Base-by-base conservation (phyloP, 768 basidiomycete genomes). In the Sporobolomyces roseus region DNA sequence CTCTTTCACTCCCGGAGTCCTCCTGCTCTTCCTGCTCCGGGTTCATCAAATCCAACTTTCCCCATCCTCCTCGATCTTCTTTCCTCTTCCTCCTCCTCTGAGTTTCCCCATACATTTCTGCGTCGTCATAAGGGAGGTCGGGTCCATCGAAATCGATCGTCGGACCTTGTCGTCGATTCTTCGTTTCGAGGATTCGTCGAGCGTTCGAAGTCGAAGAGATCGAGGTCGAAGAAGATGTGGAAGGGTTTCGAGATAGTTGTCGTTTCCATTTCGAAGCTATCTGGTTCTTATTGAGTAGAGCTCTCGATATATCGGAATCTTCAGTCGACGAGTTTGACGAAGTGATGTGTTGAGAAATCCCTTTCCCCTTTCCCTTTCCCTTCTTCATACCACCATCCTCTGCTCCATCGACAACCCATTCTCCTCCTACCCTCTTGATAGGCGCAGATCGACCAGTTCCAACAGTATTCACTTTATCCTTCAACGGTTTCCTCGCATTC, bases 41-140 rank as follows among this genome's bases (percentile, higher is more conserved):
- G 16, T 56, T 23, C 14, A 59, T 36, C 32, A 66, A 29, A 16
- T 66, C 65, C 25, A 66, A 59, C 21, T 25, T 48, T 9, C 38
- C 21, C 65, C 65, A n/a, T 1, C 52, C 25, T 49, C 51, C 25
- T 41, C 58, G n/a, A 30, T 60, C 59, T 32, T n/a, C 25, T 38
- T 43, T 32, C 38, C 50, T 52, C 17, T 58, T 35, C 65, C 54
- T 66, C 14, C 36, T 27, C 19, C 64, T 50, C 25, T 53, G 48
- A 0, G 1, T 25, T 29, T 54, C 52, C 32, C 45, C 25, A 10
- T 27, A 10, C n/a, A 50, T 30, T 13, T 66, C 49, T 30, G 29
- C 41, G 5, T 59, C 58, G 7, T 36, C 41, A 4, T 4, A 3
- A 27, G 29, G 25, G 48, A 30, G 8, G 21, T 45, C 41, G 23